phyloP scores from a whole-genome alignment of 192 early-diverging fungal genomes.

The Backusella circina region DNA sequence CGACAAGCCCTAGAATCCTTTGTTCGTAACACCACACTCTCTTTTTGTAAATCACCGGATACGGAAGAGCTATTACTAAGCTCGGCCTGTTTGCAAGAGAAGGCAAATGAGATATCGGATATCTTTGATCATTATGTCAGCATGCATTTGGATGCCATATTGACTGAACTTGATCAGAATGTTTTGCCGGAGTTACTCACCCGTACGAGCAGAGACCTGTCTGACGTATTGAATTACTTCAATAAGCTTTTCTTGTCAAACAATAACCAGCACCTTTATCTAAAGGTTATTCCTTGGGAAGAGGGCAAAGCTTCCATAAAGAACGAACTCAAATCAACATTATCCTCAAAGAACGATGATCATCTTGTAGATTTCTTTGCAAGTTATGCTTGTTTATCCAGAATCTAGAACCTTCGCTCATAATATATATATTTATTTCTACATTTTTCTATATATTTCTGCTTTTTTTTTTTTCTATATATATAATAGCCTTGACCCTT shows the following conservation, averaged over 20 bases:
- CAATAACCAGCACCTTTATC: background rate
- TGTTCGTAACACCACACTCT: background rate
- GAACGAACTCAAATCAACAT: background rate
- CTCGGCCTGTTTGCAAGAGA: constrained; percentile 14
- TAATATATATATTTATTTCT: background rate
- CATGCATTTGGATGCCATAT: background rate
- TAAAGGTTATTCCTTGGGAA: constrained; percentile 3
- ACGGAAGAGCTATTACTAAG: background rate
- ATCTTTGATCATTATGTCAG: constrained; percentile 14
- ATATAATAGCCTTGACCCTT: background rate
- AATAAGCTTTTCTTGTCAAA: constrained; percentile 1
- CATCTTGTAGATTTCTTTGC: constrained; percentile 3
- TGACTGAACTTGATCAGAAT: background rate
- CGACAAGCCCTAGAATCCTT: constrained; percentile 12
- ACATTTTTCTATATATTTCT: background rate
- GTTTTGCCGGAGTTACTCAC: constrained; percentile 8
- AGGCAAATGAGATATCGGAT: background rate
- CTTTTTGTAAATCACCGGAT: background rate
- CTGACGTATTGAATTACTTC: constrained; percentile 15
- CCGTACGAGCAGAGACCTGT: constrained; percentile 7
- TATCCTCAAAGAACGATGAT: background rate
- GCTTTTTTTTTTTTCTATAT: background rate
- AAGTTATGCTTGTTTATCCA: background rate
- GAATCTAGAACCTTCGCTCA: background rate
- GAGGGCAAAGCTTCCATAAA: background rate